Conservation (phyloP, 2,329 filamentous ascomycete species). For the Sporothrix dimorphospora region DNA sequence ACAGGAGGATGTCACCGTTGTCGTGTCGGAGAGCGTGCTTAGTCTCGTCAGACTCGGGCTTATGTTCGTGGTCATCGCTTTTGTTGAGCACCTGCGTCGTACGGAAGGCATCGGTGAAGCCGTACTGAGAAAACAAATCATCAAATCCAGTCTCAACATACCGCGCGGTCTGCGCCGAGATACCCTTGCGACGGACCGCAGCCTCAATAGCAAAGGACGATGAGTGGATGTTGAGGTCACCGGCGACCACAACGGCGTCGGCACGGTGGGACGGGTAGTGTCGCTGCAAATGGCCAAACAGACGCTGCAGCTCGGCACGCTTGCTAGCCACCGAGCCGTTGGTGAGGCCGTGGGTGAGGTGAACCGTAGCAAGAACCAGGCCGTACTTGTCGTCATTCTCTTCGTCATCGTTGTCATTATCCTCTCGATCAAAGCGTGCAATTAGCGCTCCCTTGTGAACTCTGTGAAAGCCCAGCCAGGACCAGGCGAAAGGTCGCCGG, state of each 20-base stretch:
- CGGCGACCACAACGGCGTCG: conserved; percentile 60
- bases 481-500: conserved; percentile 58
- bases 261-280: conserved; percentile 41
- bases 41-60: conserved; percentile 36
- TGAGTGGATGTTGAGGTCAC: conserved; percentile 67
- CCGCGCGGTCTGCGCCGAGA: conserved; percentile 53
- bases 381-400: conserved; percentile 36
- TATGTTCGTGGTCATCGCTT: conserved; percentile 43
- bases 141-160: conserved; percentile 52
- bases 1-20: conserved; percentile 36
- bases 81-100: conserved; percentile 48
- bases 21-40: conserved; percentile 33
- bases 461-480: conserved; percentile 55
- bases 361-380: conserved; percentile 59
- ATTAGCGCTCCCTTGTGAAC: conserved; percentile 63
- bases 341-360: conserved; percentile 64
- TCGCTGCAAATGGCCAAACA: conserved; percentile 51
- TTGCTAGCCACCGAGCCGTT: conserved; percentile 62
- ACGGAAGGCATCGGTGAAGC: conserved; percentile 58
- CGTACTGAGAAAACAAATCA: conserved; percentile 47
- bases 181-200: conserved; percentile 55
- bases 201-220: conserved; percentile 59
- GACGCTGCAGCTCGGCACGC: conserved; percentile 56
- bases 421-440: conserved; percentile 42
- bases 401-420: background rate